Evolutionary conservation across 257 asterid species (phyloP).

Genomic region (Solanum sitiens): DNA sequence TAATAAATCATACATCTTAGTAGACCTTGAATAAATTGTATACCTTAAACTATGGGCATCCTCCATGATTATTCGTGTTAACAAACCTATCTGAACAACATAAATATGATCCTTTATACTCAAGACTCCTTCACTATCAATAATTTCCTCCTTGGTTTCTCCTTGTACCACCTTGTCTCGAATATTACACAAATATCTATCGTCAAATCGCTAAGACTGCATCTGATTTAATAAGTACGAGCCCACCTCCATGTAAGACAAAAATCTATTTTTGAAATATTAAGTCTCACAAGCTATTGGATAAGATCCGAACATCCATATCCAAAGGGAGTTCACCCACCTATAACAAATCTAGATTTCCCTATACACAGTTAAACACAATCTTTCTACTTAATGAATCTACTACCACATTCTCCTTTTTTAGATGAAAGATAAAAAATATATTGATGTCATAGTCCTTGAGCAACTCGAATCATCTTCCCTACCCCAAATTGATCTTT

Average conservation of each 20-base stretch:
- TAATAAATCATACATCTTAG: background rate
- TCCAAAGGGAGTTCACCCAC: background rate
- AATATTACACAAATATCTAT: background rate
- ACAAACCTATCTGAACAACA: background rate
- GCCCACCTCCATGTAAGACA: background rate
- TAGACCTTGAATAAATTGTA: too few species aligned
- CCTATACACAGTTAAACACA: background rate
- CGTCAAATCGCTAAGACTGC: too few species aligned
- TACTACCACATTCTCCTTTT: background rate
- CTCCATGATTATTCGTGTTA: background rate
- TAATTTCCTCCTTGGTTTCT: background rate
- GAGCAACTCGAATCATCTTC: background rate
- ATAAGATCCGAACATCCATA: background rate
- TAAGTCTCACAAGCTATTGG: background rate
- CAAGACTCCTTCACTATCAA: background rate
- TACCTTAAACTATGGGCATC: background rate
- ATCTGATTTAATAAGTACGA: too few species aligned
- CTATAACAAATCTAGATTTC: background rate
- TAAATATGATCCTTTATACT: too few species aligned
- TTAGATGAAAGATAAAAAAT: background rate
- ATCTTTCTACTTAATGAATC: background rate
- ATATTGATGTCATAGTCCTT: background rate
- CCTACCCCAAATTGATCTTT: background rate
- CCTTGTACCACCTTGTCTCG: background rate
- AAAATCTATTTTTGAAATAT: too few species aligned